Evolutionary conservation across 768 basidiomycete genomes (phyloP).

Genomic region (Serendipita sp.): DNA sequence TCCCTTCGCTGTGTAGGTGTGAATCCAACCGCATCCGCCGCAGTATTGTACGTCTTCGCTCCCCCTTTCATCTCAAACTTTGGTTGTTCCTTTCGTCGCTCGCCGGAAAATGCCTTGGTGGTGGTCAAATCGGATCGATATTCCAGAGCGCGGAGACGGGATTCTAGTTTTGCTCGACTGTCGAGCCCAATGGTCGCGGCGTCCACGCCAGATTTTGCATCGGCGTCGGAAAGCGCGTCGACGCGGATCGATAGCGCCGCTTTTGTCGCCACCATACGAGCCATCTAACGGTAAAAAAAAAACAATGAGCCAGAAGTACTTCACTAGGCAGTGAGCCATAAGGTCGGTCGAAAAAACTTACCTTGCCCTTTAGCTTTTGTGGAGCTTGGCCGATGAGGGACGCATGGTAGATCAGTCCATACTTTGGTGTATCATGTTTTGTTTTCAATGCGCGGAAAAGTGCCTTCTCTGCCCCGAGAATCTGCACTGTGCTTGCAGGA

Average conservation of each 20-base stretch:
- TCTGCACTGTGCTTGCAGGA: constrained; percentile 65
- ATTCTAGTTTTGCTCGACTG: constrained; percentile 90
- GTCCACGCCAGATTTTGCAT: constrained; percentile 69
- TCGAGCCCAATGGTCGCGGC: constrained; percentile 84
- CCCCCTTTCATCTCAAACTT: constrained; percentile 65
- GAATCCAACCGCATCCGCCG: constrained; percentile 68
- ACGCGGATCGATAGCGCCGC: constrained; percentile 94
- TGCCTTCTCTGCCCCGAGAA: constrained; percentile 63
- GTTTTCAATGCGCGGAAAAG: constrained; percentile 64
- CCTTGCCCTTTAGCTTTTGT: constrained; percentile 95
- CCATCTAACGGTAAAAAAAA: constrained; percentile 48
- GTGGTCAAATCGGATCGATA: constrained; percentile 47
- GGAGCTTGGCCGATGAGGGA: constrained; percentile 95
- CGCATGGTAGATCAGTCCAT: constrained; percentile 98
- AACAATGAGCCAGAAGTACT: not conserved
- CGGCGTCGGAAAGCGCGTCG: constrained; percentile 85
- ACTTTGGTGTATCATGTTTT: constrained; percentile 94
- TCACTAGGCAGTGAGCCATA: not conserved
- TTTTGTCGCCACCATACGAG: constrained; percentile 99
- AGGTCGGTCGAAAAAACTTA: constrained; percentile 20
- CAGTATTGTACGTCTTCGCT: constrained; percentile 69
- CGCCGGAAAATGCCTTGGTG: constrained; percentile 26
- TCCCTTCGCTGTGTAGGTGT: constrained; percentile 68
- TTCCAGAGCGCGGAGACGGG: constrained; percentile 79
- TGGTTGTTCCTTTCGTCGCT: constrained; percentile 59